A percentile compares a stretch with the other conserved stretches of the same genome.
phyloP scores from a whole-genome alignment of 2,329 filamentous ascomycete genomes.

The Ascochyta koolunga region DNA sequence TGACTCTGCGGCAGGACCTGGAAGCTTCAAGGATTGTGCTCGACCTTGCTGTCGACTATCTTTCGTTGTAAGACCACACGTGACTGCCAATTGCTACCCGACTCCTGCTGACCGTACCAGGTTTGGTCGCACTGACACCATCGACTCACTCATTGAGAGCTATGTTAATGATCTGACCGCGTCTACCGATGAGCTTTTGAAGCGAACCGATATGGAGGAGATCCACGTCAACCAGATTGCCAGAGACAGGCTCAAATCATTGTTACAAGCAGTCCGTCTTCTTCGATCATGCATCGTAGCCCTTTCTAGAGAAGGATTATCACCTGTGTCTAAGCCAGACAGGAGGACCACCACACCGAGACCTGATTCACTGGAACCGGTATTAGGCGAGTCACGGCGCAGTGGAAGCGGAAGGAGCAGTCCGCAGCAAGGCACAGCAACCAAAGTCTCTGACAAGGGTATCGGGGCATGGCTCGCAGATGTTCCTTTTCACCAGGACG shows the following conservation, averaged over 20 bases:
- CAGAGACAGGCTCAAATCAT: conserved; percentile 29
- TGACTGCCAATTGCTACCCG: not conserved
- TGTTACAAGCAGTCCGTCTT: conserved; percentile 31
- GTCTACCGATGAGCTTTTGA: conserved; percentile 30
- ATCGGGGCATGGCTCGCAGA: conserved; percentile 41
- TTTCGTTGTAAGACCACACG: conserved; percentile 31
- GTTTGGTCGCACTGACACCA: conserved; percentile 26
- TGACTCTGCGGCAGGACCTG: conserved; percentile 31
- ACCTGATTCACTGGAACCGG: conserved; percentile 31
- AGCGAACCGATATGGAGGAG: conserved; percentile 34
- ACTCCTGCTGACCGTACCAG: conserved; percentile 14
- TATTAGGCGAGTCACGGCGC: conserved; percentile 29
- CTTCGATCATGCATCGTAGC: conserved; percentile 35
- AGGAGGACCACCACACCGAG: conserved; percentile 27
- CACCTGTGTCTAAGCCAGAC: conserved; percentile 8
- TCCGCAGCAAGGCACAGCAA: conserved; percentile 17
- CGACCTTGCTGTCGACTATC: conserved; percentile 39
- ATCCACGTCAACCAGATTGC: conserved; percentile 33
- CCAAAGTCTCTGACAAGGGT: conserved; percentile 20
- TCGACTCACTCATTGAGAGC: conserved; percentile 26
- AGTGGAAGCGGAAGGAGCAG: conserved; percentile 22
- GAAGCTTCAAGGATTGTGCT: conserved; percentile 35
- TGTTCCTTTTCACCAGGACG: conserved; percentile 31
- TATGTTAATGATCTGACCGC: conserved; percentile 24
- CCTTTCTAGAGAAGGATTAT: conserved; percentile 18